Evolutionary conservation across 495 filamentous ascomycete species (phyloP), one percentile per base, ranked within the genome.

Genomic region (Antarctomyces pellizariae): DNA sequence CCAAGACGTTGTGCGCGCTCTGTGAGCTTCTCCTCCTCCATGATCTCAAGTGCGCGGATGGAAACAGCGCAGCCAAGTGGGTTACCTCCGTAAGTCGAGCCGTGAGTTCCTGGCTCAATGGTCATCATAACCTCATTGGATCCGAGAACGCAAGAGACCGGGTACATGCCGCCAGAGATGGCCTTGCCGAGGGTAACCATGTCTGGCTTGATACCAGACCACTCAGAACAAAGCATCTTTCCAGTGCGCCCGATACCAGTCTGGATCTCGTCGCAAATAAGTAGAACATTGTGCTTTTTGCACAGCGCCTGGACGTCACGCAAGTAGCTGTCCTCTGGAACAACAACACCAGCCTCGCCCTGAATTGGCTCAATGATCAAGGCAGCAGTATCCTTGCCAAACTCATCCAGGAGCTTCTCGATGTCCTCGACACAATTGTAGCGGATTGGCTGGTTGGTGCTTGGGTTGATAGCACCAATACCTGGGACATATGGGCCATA

Each of bases 211-310:
- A 99, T 76, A 32, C 71, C 74, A 28, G 77, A 73, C 80, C 89
- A 93, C 48, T 95, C 71, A 41, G 71, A 71, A 57, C 86, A 95
- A 14, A 99, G 61, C 49, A 99, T 70, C 39, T 73, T 73, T 13
- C 86, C 86, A 8, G 89, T 95, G 29, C 86, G 68, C 28, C 82
- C 89, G 50, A 99, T 90, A 37, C 84, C 65, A 13, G 89, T 99
- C 50, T 99, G 86, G 43, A 99, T 93, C 64, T 99, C 86, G 44
- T 99, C 86, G 45, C 79, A 91, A 44, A 99, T 92, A 36, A 99
- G 46, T 18, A 99, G 66, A 13, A 83, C 79, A 37, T 92, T 89
- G 57, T 95, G 64, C 52, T 86, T 73, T 48, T 78, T 75, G 59
- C 86, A 99, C 12, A 95, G 67, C 11, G 61, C 71, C 17, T 76